These are phyloP conservation scores for Adansonia digitata DNA, from an alignment of 345 rosid genomes.

Conservation along the genomic window DNA sequence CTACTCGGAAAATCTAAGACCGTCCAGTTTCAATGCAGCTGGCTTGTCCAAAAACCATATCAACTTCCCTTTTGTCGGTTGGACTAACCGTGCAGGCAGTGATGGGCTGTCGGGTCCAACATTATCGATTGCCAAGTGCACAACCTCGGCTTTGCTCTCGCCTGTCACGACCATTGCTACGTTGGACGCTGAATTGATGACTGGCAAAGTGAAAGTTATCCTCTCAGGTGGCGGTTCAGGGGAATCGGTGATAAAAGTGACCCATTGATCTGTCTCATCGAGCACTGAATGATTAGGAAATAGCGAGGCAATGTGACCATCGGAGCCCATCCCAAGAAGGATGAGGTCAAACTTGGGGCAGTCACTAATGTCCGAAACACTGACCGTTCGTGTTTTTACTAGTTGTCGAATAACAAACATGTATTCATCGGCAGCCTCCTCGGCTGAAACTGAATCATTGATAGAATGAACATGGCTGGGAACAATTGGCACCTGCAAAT, in stretches of 20 bases:
- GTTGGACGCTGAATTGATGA: slow-evolving; percentile 78
- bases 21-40: slow-evolving; percentile 61
- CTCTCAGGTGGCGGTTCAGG: slow-evolving; percentile 90
- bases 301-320: slow-evolving; percentile 84
- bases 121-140: slow-evolving; percentile 56
- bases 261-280: slow-evolving; percentile 66
- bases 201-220: slow-evolving; percentile 84
- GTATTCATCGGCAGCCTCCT: slow-evolving; percentile 75
- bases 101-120: slow-evolving; percentile 31
- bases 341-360: slow-evolving; percentile 88
- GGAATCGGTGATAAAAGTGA: slow-evolving; percentile 61
- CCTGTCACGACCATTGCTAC: slow-evolving; percentile 69
- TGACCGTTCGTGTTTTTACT: slow-evolving; percentile 54
- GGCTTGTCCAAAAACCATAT: slow-evolving; percentile 80
- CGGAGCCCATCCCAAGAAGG: slow-evolving; percentile 83
- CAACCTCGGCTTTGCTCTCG: slow-evolving; percentile 66
- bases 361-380: slow-evolving; percentile 63
- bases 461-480: slow-evolving; percentile 79
- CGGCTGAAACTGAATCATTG: slow-evolving; percentile 70
- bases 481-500: slow-evolving; percentile 61
- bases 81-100: slow-evolving; percentile 62
- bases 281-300: slow-evolving; percentile 68
- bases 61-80: slow-evolving; percentile 59
- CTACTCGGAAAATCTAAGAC: slow-evolving; percentile 33
- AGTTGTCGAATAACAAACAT: slow-evolving; percentile 68